Base-by-base conservation (phyloP, 2,329 filamentous ascomycete species). In the Diaporthe capsici region DNA sequence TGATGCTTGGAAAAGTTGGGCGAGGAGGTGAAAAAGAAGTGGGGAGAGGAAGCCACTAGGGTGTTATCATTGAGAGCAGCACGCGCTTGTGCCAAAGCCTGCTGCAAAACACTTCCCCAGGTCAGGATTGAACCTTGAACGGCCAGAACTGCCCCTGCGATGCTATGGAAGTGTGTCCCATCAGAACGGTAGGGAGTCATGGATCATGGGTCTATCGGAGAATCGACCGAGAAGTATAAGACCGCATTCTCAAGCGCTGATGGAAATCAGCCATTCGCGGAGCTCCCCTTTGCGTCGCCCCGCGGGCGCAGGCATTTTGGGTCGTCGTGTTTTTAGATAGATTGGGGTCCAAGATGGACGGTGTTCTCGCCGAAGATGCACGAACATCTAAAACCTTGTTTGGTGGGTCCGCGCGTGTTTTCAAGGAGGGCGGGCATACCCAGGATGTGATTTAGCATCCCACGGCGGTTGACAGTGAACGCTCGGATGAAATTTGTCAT, bases 301-400 rank as follows among this genome's bases (percentile, higher is more conserved):
- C 12, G 44, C 44, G 34, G 34, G 34, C 34, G 12, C 20, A 17
- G 20, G 31, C 28, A 51, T 17, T 37, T 37, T 51, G 20, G 17
- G 28, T 22, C 42, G 20, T 37, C 44, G 34, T 34, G 34, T 34
- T 10, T 34, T 47, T n/a, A 39, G 60, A 67, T 51, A 25, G 44
- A 37, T 15, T 37, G 12, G 12, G 15, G 22, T 37, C 6, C 34
- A n/a, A 34, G 28, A 51, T n/a, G 6, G 25, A 67, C 63, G 63
- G 63, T n/a, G 63, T 67, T 67, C 63, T 67, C 63, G 63, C 63
- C 63, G 63, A 37, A 37, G 42, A 51, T 20, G 63, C 63, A 67
- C 63, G 22, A 51, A 67, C 63, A 67, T 13, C 20, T 37, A 22
- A 10, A 67, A 67, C 28, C 63, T 67, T 67, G 51, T 51, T 67